phyloP scores from a whole-genome alignment of 495 filamentous ascomycete species.

The Podospora anserina region DNA sequence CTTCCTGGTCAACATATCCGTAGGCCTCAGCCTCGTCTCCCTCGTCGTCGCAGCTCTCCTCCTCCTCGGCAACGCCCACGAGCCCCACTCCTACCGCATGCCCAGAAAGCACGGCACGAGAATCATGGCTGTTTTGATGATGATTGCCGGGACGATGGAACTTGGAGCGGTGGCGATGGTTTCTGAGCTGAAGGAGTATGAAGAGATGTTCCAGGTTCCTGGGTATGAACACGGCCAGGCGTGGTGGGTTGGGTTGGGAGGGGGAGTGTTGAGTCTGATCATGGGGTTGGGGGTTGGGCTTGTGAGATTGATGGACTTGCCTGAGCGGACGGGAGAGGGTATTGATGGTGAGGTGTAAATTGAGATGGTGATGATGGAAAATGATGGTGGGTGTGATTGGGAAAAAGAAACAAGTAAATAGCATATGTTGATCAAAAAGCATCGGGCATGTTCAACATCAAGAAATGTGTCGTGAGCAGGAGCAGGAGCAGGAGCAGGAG shows the following conservation, averaged over 20 bases:
- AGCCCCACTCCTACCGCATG: too few relatives aligned
- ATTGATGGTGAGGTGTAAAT: not conserved
- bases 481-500: too few relatives aligned
- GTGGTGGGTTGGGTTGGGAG: not conserved
- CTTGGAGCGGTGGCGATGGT: not conserved
- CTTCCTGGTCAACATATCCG: not conserved
- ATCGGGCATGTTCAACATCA: too few relatives aligned
- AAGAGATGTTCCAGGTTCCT: constrained; percentile 1
- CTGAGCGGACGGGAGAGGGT: too few relatives aligned
- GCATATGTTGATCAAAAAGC: too few relatives aligned
- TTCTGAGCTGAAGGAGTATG: not conserved
- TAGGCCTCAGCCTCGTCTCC: not conserved
- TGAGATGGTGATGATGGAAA: too few relatives aligned
- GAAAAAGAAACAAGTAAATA: too few relatives aligned
- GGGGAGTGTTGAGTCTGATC: not conserved
- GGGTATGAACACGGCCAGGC: not conserved
- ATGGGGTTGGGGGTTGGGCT: not conserved
- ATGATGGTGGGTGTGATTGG: too few relatives aligned
- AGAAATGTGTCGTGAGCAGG: too few relatives aligned
- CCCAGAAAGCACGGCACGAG: not conserved
- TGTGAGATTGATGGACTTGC: not conserved
- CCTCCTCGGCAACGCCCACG: not conserved
- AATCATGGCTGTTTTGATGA: not conserved
- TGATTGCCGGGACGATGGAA: not conserved
- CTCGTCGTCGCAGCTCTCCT: not conserved